Percentiles rank a stretch among this genome's conserved stretches.
Conservation (phyloP, 768 basidiomycete species). For the Russula brevipes region DNA sequence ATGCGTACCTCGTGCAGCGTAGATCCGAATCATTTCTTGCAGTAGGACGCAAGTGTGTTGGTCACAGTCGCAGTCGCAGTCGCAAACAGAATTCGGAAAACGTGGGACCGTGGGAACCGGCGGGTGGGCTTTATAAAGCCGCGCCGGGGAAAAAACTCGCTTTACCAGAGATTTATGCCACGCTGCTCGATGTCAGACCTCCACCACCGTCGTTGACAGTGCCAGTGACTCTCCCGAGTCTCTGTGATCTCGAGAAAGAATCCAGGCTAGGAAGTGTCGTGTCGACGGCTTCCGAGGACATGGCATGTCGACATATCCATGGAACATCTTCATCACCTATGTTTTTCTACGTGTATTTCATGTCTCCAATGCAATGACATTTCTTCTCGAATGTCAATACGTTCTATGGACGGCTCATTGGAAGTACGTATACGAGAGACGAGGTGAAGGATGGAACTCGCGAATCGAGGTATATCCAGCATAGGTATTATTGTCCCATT, state of each 20-base stretch:
- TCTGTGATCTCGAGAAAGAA: constrained; percentile 50
- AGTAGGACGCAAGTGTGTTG: too few species aligned
- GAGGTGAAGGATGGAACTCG: too few species aligned
- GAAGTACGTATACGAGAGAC: too few species aligned
- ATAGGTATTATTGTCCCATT: background rate
- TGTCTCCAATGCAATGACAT: background rate
- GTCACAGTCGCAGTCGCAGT: background rate
- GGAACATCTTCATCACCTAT: constrained; percentile 38
- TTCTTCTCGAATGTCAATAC: too few species aligned
- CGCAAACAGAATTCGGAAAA: background rate
- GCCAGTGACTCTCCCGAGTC: constrained; percentile 53
- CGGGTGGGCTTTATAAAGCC: constrained; percentile 25
- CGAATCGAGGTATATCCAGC: too few species aligned
- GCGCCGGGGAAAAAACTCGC: constrained; percentile 11
- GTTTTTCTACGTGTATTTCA: background rate
- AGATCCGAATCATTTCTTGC: constrained; percentile 7
- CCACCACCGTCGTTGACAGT: constrained; percentile 55
- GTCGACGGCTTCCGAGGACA: constrained; percentile 45
- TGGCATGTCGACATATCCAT: constrained; percentile 60
- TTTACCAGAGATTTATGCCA: constrained; percentile 51
- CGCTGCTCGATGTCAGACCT: constrained; percentile 52
- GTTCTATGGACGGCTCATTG: too few species aligned
- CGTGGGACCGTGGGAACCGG: constrained; percentile 38
- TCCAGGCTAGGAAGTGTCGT: constrained; percentile 66
- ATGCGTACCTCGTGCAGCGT: constrained; percentile 30